Conservation (phyloP, 345 rosid genomes). For the Eucalyptus cladocalyx region DNA sequence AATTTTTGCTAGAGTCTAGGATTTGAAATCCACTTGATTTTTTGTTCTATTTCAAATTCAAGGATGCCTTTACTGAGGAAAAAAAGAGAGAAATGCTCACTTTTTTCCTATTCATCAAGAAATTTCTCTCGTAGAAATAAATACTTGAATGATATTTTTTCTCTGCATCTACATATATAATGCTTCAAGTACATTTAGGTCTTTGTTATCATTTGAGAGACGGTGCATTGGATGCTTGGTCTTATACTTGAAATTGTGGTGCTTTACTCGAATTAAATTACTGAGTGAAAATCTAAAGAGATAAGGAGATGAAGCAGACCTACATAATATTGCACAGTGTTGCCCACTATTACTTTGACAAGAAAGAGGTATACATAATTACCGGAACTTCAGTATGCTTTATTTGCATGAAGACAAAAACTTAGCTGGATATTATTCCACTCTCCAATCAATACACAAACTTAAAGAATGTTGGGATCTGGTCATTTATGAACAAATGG, state of each 20-base stretch:
- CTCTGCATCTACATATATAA: background rate
- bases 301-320: background rate
- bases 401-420: background rate
- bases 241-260: background rate
- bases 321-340: background rate
- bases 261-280: background rate
- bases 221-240: background rate
- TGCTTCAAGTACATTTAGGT: background rate
- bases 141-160: background rate
- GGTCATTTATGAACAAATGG: background rate
- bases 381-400: background rate
- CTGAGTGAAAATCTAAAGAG: background rate
- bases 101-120: background rate
- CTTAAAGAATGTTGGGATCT: background rate
- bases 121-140: background rate
- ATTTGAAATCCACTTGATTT: background rate
- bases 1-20: background rate
- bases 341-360: background rate
- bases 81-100: background rate
- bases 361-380: background rate
- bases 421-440: background rate
- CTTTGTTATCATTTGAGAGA: background rate
- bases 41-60: background rate
- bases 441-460: background rate
- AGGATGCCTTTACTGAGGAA: background rate